Conservation (phyloP, 176 grass and related monocot species). For the Areca catechu region DNA sequence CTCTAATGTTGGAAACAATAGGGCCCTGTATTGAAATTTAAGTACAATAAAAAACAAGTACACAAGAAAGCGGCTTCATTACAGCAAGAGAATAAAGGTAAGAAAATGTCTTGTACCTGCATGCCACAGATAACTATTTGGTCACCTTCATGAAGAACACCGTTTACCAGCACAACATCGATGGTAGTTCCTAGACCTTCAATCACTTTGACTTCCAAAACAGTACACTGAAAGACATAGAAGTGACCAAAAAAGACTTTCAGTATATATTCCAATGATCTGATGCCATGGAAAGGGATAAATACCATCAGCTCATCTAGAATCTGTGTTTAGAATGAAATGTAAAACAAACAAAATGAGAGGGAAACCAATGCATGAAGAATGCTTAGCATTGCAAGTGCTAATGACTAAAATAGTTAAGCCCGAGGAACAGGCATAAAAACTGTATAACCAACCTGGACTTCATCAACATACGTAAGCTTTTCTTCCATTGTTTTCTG, state of each 20-base stretch:
- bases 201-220: constrained; percentile 84
- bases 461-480: constrained; percentile 90
- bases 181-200: constrained; percentile 93
- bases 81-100: neutral
- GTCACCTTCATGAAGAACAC: constrained; percentile 81
- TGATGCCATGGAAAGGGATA: too few species aligned
- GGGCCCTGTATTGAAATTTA: constrained; percentile 46
- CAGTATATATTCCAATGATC: too few species aligned
- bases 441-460: constrained; percentile 41
- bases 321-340: too few species aligned
- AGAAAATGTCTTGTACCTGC: constrained; percentile 39
- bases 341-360: neutral
- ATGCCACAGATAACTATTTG: constrained; percentile 91
- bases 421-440: neutral
- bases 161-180: constrained; percentile 87
- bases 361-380: neutral
- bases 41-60: constrained; percentile 6
- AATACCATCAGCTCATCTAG: too few species aligned
- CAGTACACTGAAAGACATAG: constrained; percentile 65
- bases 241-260: constrained; percentile 1
- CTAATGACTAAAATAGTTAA: too few species aligned
- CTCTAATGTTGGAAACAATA: constrained; percentile 70
- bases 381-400: neutral
- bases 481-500: constrained; percentile 91
- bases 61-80: neutral